Percentiles rank a stretch among this genome's conserved stretches.
These are phyloP conservation scores for Candida argentea DNA, from an alignment of 805 yeast species.

Conservation along the genomic window DNA sequence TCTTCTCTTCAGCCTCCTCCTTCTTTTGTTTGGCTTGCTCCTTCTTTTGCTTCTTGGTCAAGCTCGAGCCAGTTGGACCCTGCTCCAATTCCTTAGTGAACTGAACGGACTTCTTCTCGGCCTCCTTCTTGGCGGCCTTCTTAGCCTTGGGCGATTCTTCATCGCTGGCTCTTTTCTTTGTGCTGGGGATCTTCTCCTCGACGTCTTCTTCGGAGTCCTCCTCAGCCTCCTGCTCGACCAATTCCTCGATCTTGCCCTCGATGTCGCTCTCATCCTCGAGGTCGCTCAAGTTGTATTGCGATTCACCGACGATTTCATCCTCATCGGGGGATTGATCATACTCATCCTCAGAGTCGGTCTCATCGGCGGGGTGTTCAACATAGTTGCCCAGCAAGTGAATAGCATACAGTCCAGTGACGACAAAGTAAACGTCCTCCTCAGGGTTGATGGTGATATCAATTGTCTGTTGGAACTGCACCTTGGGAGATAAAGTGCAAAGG, in stretches of 20 bases:
- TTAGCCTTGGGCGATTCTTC: slow-evolving; percentile 19
- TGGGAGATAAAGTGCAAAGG: slow-evolving; percentile 85
- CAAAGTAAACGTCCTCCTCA: slow-evolving; percentile 88
- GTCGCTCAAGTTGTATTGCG: slow-evolving; percentile 45
- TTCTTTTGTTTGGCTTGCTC: slow-evolving; percentile 14
- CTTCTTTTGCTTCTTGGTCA: slow-evolving; percentile 15
- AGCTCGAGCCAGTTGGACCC: slow-evolving; percentile 67
- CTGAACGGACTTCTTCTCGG: slow-evolving; percentile 64
- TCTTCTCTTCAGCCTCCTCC: slow-evolving; percentile 12
- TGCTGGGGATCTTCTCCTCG: slow-evolving; percentile 31
- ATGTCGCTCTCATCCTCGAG: slow-evolving; percentile 62
- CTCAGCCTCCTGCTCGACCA: no score
- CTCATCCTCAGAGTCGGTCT: slow-evolving; percentile 43
- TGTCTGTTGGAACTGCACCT: slow-evolving; percentile 77
- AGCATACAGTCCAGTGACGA: slow-evolving; percentile 92
- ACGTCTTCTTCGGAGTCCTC: no score
- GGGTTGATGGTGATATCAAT: slow-evolving; percentile 85
- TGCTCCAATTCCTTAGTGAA: slow-evolving; percentile 88
- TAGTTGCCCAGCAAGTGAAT: slow-evolving; percentile 91
- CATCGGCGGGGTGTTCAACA: slow-evolving; percentile 90
- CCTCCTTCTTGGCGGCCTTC: slow-evolving; percentile 14
- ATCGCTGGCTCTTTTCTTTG: slow-evolving; percentile 28
- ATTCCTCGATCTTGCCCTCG: slow-evolving; percentile 65
- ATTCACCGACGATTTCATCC: slow-evolving; percentile 54
- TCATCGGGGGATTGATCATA: slow-evolving; percentile 59